These are phyloP conservation scores for Sisymbrium altissimum DNA, from an alignment of 345 rosid species.

Conservation along the genomic window DNA sequence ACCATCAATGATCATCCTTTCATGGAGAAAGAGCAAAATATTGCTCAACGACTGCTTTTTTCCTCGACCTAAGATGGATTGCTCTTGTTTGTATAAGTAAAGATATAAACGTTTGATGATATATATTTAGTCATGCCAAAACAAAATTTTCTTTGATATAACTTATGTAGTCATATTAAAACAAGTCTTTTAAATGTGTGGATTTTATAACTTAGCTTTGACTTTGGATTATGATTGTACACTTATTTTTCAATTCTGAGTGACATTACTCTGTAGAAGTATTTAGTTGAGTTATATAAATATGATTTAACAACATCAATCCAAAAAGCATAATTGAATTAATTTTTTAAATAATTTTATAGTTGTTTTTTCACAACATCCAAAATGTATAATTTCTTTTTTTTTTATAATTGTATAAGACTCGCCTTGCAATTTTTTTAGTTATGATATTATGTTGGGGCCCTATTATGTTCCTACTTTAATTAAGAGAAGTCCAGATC, in stretches of 20 bases:
- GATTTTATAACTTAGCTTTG: neutral
- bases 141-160: neutral
- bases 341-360: no score
- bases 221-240: neutral
- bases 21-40: conserved; percentile 9
- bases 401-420: no score
- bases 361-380: no score
- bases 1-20: conserved; percentile 44
- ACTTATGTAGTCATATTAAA: neutral
- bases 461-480: no score
- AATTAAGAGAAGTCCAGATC: no score
- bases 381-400: no score
- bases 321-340: neutral
- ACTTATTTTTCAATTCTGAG: neutral
- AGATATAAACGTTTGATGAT: neutral
- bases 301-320: neutral
- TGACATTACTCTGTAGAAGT: neutral
- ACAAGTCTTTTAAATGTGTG: neutral
- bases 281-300: neutral
- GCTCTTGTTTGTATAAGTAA: conserved; percentile 2
- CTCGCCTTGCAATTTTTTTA: no score
- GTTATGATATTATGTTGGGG: no score
- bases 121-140: neutral
- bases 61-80: conserved; percentile 16
- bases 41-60: conserved; percentile 37